A percentile compares a stretch with the other conserved stretches of the same genome.
Evolutionary conservation across 345 rosid genomes (phyloP).

Genomic region (Cardamine chenopodiifolia): DNA sequence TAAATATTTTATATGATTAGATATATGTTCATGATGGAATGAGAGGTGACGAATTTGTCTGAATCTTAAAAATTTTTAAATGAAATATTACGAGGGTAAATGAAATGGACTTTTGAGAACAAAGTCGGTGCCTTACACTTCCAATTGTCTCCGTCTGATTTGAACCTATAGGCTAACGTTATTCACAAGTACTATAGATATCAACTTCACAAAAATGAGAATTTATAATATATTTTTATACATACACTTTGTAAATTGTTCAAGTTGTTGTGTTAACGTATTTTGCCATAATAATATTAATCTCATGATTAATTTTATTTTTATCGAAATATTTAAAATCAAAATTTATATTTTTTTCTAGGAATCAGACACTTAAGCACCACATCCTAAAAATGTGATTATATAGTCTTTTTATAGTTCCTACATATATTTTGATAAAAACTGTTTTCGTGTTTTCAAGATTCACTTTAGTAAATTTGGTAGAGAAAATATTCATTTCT

Average conservation of each 20-base stretch:
- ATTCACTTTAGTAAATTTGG: not conserved
- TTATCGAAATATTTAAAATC: too few relatives aligned
- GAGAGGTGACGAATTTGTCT: conserved; percentile 27
- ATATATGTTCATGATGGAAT: conserved; percentile 20
- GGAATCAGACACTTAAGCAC: too few relatives aligned
- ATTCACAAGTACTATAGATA: conserved; percentile 31
- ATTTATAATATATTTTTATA: not conserved
- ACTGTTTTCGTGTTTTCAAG: not conserved
- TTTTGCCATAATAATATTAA: not conserved
- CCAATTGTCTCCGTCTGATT: conserved; percentile 38
- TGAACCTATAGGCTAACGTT: conserved; percentile 33
- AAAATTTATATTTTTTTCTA: too few relatives aligned
- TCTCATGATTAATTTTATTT: not conserved
- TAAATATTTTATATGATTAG: not conserved
- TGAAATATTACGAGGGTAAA: conserved; percentile 20
- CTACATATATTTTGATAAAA: too few relatives aligned
- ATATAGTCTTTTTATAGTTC: too few relatives aligned
- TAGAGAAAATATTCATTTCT: too few relatives aligned
- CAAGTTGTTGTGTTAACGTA: conserved; percentile 3
- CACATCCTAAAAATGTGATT: too few relatives aligned
- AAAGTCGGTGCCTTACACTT: conserved; percentile 45
- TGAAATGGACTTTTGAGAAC: conserved; percentile 44
- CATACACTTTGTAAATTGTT: not conserved
- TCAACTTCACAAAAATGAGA: not conserved
- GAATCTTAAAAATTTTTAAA: conserved; percentile 8